Percentiles rank a stretch among this genome's conserved stretches.
phyloP scores from a whole-genome alignment of 257 asterid species.

The Ophiorrhiza pumila region DNA sequence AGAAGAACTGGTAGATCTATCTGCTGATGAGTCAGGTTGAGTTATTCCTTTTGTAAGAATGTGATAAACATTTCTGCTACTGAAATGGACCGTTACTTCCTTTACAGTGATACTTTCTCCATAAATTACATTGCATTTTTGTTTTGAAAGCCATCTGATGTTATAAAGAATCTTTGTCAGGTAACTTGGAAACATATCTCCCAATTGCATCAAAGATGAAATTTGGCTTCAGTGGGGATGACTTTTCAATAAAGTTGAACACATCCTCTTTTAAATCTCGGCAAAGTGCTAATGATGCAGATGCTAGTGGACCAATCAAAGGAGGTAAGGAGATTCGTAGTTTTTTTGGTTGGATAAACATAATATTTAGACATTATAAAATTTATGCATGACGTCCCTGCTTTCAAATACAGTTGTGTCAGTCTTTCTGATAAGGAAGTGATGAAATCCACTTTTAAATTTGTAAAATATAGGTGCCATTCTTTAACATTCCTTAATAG shows the following conservation, averaged over 20 bases:
- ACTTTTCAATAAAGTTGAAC: conserved; percentile 49
- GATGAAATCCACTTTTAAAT: not conserved
- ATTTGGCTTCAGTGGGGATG: conserved; percentile 64
- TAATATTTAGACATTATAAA: not conserved
- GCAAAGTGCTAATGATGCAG: conserved; percentile 54
- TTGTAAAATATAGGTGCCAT: not conserved
- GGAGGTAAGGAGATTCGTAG: conserved; percentile 44
- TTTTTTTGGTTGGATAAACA: not conserved
- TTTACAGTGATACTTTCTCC: not conserved
- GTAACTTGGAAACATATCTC: conserved; percentile 66
- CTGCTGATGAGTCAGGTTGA: not conserved
- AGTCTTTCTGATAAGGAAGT: conserved; percentile 1
- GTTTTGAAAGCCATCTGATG: not conserved
- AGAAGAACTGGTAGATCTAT: not conserved
- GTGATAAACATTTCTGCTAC: not conserved
- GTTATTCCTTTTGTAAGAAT: not conserved
- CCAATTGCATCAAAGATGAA: conserved; percentile 80
- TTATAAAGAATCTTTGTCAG: conserved; percentile 34
- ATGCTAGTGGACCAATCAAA: conserved; percentile 47
- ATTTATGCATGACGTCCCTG: not conserved
- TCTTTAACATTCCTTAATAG: not conserved
- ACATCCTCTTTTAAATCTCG: conserved; percentile 40
- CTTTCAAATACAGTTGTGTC: not conserved
- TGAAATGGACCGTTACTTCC: too few species aligned
- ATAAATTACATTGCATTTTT: not conserved